phyloP scores from a whole-genome alignment of 768 basidiomycete genomes.

The Naganishia friedmannii region DNA sequence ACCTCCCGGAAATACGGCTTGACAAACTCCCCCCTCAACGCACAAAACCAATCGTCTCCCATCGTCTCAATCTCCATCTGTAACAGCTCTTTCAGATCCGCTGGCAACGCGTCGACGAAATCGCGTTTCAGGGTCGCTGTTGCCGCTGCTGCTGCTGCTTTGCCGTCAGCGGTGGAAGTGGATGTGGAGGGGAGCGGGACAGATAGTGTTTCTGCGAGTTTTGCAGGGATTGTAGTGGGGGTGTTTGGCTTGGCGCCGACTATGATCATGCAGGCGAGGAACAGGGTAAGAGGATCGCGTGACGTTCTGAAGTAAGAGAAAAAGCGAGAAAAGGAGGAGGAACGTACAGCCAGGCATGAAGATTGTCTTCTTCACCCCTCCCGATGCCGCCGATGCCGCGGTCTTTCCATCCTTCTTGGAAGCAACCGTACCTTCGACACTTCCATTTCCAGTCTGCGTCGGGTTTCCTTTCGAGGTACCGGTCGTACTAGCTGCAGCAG shows the following conservation, averaged over 20 bases:
- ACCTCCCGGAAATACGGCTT: conserved; percentile 49
- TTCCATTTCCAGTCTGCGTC: no score
- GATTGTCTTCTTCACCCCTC: conserved; percentile 18
- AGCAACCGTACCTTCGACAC: no score
- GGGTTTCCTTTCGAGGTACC: neutral
- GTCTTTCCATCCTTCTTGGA: no score
- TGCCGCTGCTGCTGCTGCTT: neutral
- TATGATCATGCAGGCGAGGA: neutral
- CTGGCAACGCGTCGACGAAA: conserved; percentile 18
- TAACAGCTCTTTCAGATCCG: conserved; percentile 34
- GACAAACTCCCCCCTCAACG: conserved; percentile 47
- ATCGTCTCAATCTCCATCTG: conserved; percentile 48
- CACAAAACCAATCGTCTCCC: conserved; percentile 52
- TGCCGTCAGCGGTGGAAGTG: neutral
- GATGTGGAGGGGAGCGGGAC: conserved; percentile 9
- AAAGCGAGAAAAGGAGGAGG: neutral
- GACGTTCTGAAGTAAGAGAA: neutral
- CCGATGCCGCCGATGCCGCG: neutral
- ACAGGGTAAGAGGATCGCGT: neutral
- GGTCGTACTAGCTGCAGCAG: neutral
- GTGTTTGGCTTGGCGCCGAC: neutral
- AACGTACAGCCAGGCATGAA: conserved; percentile 30
- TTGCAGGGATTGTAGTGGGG: neutral
- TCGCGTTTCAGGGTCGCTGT: conserved; percentile 16
- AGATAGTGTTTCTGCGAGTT: neutral